Conservation (phyloP, 768 basidiomycete genomes). For the Amanita pseudoporphyria region DNA sequence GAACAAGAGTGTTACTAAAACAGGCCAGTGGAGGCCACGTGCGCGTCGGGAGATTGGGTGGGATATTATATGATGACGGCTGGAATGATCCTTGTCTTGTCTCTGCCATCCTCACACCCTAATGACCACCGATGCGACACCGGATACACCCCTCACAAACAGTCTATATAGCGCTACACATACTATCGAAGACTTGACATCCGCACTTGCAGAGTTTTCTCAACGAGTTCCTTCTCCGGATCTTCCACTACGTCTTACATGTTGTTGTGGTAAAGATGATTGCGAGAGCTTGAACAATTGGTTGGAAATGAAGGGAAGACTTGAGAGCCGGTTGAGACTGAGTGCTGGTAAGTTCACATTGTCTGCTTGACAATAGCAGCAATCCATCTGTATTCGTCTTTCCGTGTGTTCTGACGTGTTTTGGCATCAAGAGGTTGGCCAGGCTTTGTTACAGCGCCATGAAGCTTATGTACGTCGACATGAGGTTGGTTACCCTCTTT, state of each 20-base stretch:
- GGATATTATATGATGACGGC: too few relatives aligned
- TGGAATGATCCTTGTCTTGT: too few relatives aligned
- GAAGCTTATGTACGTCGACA: constrained; percentile 76
- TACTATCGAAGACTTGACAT: constrained; percentile 74
- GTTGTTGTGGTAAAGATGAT: constrained; percentile 58
- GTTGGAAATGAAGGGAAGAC: constrained; percentile 51
- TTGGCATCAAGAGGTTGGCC: constrained; percentile 63
- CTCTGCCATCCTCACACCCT: too few relatives aligned
- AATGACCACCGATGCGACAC: constrained; percentile 19
- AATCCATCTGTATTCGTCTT: background rate
- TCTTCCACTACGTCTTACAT: constrained; percentile 36
- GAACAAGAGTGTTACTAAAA: too few relatives aligned
- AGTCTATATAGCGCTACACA: constrained; percentile 43
- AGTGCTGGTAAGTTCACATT: constrained; percentile 61
- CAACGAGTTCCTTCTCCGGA: constrained; percentile 63
- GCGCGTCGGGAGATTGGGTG: too few relatives aligned
- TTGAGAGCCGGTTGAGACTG: constrained; percentile 71
- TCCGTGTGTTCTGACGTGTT: background rate
- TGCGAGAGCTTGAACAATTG: constrained; percentile 61
- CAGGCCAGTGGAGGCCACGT: too few relatives aligned
- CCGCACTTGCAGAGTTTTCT: constrained; percentile 64
- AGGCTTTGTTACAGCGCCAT: constrained; percentile 77
- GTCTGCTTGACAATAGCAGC: background rate
- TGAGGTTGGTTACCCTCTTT: constrained; percentile 35
- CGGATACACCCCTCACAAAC: constrained; percentile 39